Evolutionary conservation across 768 basidiomycete species (phyloP), one percentile per base, ranked within the genome.

Genomic region (Podaxis mareebaensis): DNA sequence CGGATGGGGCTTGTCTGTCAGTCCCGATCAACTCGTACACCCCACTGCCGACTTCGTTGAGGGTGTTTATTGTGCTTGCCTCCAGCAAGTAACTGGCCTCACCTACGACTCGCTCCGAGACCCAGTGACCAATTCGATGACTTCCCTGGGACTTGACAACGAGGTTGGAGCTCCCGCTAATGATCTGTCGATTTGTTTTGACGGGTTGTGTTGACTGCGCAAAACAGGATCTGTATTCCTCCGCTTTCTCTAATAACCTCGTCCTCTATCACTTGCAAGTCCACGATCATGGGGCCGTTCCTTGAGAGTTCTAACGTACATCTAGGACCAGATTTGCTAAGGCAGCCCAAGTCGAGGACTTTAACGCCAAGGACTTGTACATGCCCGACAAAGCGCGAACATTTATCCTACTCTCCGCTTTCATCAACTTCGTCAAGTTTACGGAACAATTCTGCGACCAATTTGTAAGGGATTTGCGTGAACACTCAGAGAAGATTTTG

Each of bases 401-500:
- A 0, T 81, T 89, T 30, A 80, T 84, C 58, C 79, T 91, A 44
- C 83, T 97, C 66, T 93, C 92, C 39, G 93, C 91, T 2, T 91
- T 96, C 67, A 92, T 96, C 79, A 97, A 97, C 76, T 93, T 96
- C 73, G 85, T 94, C 74, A 93, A 93, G 74, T 96, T 95, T 73
- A 88, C 87, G 13, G 91, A 89, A 67, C 90, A 93, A 67, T 80
- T 78, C 64, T 88, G 86, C 67, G 80, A 83, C 44, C 74, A 81
- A 2, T 87, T 90, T 64, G 79, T 90, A 17, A 78, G 79, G 60
- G 80, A 82, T n/a, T 75, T 95, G 26, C 83, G 86, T 48, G 84
- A 87, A 12, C 79, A 82, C 63, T 88, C 87, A 11, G 75, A 85
- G 17, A 73, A 79, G 12, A 69, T 90, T 28, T 77, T 85, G 54